These are phyloP conservation scores for Kwoniella sp. DNA, from an alignment of 768 basidiomycete genomes.

Conservation along the genomic window DNA sequence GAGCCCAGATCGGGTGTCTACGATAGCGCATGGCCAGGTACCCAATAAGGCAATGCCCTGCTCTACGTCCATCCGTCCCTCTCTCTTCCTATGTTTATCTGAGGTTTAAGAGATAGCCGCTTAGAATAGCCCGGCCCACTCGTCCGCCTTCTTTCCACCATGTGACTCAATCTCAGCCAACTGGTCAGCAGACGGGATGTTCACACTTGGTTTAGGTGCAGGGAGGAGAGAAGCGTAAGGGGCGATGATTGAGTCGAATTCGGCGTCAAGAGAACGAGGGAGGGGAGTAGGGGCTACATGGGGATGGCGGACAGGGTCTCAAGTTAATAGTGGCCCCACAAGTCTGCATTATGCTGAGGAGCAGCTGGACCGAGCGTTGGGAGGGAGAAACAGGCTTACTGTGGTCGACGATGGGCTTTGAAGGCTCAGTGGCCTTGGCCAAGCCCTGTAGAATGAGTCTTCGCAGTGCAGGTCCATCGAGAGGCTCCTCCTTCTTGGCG, in stretches of 20 bases:
- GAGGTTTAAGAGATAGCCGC: not conserved
- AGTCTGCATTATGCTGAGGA: not conserved
- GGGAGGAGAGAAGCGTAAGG: conserved; percentile 51
- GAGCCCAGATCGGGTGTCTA: no score
- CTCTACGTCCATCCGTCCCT: no score
- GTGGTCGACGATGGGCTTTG: conserved; percentile 33
- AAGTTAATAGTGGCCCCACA: not conserved
- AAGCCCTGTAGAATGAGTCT: conserved; percentile 50
- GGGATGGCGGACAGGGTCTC: not conserved
- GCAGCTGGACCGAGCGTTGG: not conserved
- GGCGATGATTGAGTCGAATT: conserved; percentile 51
- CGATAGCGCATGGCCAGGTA: no score
- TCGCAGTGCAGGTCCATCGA: conserved; percentile 44
- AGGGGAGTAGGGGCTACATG: conserved; percentile 29
- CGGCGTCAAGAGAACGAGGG: conserved; percentile 42
- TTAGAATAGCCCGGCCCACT: conserved; percentile 52
- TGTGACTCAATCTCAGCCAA: conserved; percentile 33
- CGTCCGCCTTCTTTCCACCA: conserved; percentile 40
- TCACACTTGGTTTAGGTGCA: conserved; percentile 37
- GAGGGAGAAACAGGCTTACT: conserved; percentile 27
- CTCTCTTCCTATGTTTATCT: no score
- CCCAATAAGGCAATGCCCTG: no score
- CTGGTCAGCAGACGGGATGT: conserved; percentile 31
- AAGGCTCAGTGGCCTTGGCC: conserved; percentile 44
- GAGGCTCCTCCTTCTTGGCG: conserved; percentile 41